Evolutionary conservation across 2,329 filamentous ascomycete species (phyloP), one percentile per base, ranked within the genome.

Genomic region (Aspergillus calidoustus): DNA sequence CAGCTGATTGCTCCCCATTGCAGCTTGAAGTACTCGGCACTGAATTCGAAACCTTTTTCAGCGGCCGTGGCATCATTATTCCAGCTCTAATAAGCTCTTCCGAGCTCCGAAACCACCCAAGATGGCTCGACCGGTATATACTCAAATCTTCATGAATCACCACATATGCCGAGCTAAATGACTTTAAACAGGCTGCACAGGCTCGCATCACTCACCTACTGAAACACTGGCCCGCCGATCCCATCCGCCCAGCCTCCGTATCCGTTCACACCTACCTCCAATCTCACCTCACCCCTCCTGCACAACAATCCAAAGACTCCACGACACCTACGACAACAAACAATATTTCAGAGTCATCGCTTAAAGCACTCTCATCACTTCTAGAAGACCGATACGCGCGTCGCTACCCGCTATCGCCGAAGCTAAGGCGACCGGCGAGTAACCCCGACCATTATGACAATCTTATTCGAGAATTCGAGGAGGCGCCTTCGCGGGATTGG

Each of bases 361-460:
- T 87, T 57, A 88, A 87, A 67, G 86, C 85, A 4, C 80, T 89
- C 1, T 86, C 85, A 64, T 81, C 84, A 2, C 75, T 89, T n/a
- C 76, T 89, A 3, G 85, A 87, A 66, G 81, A 89, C 69, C 76
- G 84, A 53, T 88, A 87, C 68, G 77, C 74, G 51, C 83, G 81
- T 43, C 69, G 80, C 68, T 85, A 82, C 63, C 83, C 83, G 2
- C 64, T 85, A 2, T 74, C 82, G 1, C 69, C 77, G 22, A 74
- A 72, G 19, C 68, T 85, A 66, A 78, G 85, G 64, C 76, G 77
- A 61, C 85, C 85, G 1, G 75, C 75, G 3, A 84, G 81, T 64
- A 80, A 81, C 54, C 82, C 83, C 8, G 77, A 77, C 3, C 79
- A 86, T 68, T 87, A 86, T 68, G 79, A 81, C 59, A 76, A 81